These are phyloP conservation scores for Beta macrorhiza DNA, from an alignment of 179 eudicot species.

Conservation along the genomic window DNA sequence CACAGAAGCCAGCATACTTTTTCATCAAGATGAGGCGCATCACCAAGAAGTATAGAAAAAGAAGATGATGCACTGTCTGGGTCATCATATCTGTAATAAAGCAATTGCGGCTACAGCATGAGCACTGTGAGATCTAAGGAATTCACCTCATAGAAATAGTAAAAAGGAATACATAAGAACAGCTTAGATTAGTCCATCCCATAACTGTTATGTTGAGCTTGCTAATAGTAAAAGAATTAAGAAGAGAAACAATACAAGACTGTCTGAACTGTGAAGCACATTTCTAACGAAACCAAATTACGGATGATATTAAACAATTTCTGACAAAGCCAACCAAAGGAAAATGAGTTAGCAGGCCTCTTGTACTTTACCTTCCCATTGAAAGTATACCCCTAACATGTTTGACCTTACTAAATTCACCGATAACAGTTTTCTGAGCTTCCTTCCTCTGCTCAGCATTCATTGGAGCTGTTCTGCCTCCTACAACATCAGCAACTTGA, in stretches of 20 bases:
- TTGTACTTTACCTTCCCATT: conserved; percentile 80
- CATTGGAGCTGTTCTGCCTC: conserved; percentile 87
- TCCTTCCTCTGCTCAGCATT: conserved; percentile 77
- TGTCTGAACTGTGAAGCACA: neutral
- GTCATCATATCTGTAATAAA: conserved; percentile 59
- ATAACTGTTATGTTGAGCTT: neutral
- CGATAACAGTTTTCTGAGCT: conserved; percentile 77
- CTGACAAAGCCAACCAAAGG: neutral
- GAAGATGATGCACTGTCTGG: conserved; percentile 93
- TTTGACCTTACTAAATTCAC: conserved; percentile 88
- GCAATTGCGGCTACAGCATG: neutral
- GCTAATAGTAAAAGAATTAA: neutral
- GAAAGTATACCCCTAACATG: conserved; percentile 94
- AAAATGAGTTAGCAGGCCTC: neutral
- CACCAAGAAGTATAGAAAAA: conserved; percentile 89
- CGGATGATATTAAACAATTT: neutral
- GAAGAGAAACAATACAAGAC: neutral
- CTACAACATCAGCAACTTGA: conserved; percentile 88
- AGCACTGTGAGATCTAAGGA: conserved; percentile 13
- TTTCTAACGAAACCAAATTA: neutral
- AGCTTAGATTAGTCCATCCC: neutral
- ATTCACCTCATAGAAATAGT: neutral
- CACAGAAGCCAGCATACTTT: conserved; percentile 44
- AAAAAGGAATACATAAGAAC: neutral
- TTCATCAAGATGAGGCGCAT: conserved; percentile 94